phyloP scores from a whole-genome alignment of 305 asterid genomes.

The Fraxinus sp. region DNA sequence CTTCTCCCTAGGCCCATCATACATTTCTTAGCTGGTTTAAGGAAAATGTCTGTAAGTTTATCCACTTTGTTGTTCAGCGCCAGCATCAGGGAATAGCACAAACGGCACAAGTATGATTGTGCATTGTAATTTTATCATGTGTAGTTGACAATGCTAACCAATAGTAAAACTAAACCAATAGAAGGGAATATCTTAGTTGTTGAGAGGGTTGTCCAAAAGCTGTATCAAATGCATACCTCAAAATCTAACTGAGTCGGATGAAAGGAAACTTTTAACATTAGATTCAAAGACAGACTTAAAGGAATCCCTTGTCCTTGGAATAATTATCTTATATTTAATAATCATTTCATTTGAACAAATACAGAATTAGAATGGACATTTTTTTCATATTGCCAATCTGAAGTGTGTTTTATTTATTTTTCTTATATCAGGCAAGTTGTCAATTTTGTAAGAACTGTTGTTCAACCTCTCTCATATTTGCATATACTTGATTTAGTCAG shows the following conservation, averaged over 20 bases:
- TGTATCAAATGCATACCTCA: background rate
- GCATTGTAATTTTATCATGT: background rate
- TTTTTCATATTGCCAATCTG: background rate
- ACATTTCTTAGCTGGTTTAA: background rate
- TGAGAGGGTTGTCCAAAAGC: background rate
- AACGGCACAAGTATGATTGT: background rate
- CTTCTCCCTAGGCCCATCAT: background rate
- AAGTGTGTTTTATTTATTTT: background rate
- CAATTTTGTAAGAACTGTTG: background rate
- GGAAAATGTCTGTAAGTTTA: background rate
- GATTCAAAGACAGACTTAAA: background rate
- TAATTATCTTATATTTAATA: background rate
- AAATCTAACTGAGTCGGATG: background rate
- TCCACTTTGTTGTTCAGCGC: background rate
- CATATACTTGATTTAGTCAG: background rate
- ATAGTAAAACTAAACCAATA: background rate
- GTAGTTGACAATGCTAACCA: background rate
- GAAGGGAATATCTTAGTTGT: background rate
- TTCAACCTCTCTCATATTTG: background rate
- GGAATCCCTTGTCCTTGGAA: background rate
- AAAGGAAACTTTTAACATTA: background rate
- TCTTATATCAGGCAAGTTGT: background rate
- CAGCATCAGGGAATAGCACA: background rate
- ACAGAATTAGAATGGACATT: background rate
- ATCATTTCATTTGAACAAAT: background rate